Evolutionary conservation across 78 protist genomes (phyloP).

Genomic region (Dictyostelium purpureum): DNA sequence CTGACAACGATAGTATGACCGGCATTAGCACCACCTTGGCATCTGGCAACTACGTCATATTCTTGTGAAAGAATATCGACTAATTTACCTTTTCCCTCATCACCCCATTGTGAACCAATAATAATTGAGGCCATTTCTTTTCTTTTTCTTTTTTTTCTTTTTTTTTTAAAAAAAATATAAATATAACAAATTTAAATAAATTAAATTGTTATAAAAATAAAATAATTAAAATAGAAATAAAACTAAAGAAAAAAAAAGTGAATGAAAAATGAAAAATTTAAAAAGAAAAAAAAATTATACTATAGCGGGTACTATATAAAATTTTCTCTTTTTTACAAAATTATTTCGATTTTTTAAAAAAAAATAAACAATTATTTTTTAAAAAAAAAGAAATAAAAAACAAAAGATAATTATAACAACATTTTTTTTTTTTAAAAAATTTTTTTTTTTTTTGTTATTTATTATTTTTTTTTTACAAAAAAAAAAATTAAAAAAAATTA

Average conservation of each 20-base stretch:
- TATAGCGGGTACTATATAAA: too few species aligned
- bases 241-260: not conserved
- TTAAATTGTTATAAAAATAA: not conserved
- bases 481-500: too few species aligned
- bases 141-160: not conserved
- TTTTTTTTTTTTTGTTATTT: too few species aligned
- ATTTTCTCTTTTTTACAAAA: too few species aligned
- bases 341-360: too few species aligned
- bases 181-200: not conserved
- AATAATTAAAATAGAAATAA: not conserved
- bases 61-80: constrained; percentile 93
- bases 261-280: too few species aligned
- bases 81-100: constrained; percentile 98
- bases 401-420: too few species aligned
- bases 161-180: not conserved
- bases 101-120: constrained; percentile 94
- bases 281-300: too few species aligned
- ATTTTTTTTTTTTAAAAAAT: too few species aligned
- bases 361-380: too few species aligned
- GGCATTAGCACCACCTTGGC: constrained; percentile 91
- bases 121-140: constrained; percentile 57
- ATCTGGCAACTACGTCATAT: constrained; percentile 86
- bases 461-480: too few species aligned
- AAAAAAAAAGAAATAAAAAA: too few species aligned
- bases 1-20: constrained; percentile 95